Evolutionary conservation across 345 rosid species (phyloP), one percentile per base, ranked within the genome.

Genomic region (Erysimum cheiranthoides): DNA sequence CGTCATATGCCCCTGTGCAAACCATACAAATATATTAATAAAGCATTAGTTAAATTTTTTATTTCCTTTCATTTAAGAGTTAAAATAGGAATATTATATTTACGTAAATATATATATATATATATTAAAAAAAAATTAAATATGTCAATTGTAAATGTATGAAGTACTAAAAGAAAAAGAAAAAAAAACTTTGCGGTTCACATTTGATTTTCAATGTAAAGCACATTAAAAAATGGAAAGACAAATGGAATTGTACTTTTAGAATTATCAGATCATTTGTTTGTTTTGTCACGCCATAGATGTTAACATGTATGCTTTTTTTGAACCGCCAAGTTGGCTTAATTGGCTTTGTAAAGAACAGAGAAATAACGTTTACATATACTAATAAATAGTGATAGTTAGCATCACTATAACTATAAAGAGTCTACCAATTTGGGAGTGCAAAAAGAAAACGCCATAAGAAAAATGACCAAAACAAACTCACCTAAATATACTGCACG

Each of bases 1-100:
- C 86, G 63, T 94, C 96, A 73, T 94, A 92, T 47, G 97, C 97
- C 21, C 98, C 98, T 91, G 70, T 43, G 14, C 68, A 58, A 54
- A 52, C 70, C 65, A 69, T 34, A 42, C 34, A 21, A 17, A 40
- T 39, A 17, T 27, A 35, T 47, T 27, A 14, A 38, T 5, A 5
- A 32, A 54, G 8, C 42, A 42, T 42, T 42, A 8, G 2, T 27
- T 31, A 12, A 2, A 4, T 1, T 13, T 9, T 68, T 6, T 16
- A 30, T 30, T 5, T 18, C 13, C 3, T 60, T 34, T 18, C 25
- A 14, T 59, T 35, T 57, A 68, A n/a, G 51, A 5, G 12, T 39
- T 32, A 21, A 43, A 17, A 35, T 51, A 31, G 31, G 25, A 17
- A 35, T 51, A 31, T 1, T 40, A 11, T 11, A 10, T 40, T 40